Conservation (phyloP, 129 eudicot species). For the Flaveria bidentis region DNA sequence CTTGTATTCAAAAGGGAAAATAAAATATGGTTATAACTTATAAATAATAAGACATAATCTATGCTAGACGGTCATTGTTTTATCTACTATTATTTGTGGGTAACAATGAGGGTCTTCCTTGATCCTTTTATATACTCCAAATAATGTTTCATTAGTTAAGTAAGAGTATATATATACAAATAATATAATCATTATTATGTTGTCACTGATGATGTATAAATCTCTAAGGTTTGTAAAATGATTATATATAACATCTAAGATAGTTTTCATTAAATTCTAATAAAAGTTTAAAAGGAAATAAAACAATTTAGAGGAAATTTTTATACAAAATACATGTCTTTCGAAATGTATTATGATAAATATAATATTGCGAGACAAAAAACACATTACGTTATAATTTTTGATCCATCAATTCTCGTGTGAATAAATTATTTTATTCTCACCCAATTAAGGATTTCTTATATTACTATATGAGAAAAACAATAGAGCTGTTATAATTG, state of each 20-base stretch:
- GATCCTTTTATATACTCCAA: not conserved
- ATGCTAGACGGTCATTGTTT: slow-evolving; percentile 35
- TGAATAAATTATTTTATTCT: not conserved
- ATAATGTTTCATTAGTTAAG: not conserved
- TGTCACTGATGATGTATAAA: not conserved
- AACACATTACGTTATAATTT: not conserved
- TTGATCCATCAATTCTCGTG: slow-evolving; percentile 7
- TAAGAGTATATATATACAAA: too few relatives aligned
- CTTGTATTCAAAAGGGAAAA: slow-evolving; percentile 18
- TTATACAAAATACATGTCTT: not conserved
- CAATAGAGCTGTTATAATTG: not conserved
- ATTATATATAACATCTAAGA: not conserved
- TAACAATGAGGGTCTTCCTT: not conserved
- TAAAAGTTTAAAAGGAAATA: not conserved
- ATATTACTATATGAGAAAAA: not conserved
- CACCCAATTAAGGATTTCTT: slow-evolving; percentile 11
- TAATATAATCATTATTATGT: too few relatives aligned
- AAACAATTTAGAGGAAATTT: not conserved
- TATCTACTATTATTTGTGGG: slow-evolving; percentile 12
- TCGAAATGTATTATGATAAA: not conserved
- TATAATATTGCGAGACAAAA: not conserved
- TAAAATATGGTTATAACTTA: slow-evolving; percentile 1
- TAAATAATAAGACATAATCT: not conserved
- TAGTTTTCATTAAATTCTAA: too few relatives aligned
- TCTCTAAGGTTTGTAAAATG: not conserved